These are phyloP conservation scores for Solanum piurae DNA, from an alignment of 257 asterid species.

Conservation along the genomic window DNA sequence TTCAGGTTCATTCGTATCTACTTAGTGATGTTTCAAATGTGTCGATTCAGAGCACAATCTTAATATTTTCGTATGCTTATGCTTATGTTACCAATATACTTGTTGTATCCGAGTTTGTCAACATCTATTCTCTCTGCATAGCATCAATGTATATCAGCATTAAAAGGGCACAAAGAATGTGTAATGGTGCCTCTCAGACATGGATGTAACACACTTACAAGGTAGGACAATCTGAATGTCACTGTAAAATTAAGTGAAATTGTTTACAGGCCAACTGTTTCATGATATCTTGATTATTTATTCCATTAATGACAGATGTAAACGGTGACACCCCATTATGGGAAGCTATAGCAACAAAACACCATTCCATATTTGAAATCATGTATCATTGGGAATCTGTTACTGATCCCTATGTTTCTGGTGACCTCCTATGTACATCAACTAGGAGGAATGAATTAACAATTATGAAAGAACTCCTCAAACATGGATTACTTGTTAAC, in stretches of 20 bases:
- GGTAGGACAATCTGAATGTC: slow-evolving; percentile 18
- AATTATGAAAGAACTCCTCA: neutral
- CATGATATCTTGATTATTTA: neutral
- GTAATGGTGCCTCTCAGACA: slow-evolving; percentile 74
- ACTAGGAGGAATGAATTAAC: too few species aligned
- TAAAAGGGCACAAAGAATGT: slow-evolving; percentile 77
- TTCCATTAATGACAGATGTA: slow-evolving; percentile 21
- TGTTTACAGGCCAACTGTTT: neutral
- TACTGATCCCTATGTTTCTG: neutral
- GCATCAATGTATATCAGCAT: slow-evolving; percentile 69
- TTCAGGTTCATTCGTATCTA: slow-evolving; percentile 30
- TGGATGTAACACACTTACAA: slow-evolving; percentile 57
- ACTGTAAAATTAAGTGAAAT: neutral
- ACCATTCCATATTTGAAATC: slow-evolving; percentile 60
- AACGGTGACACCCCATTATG: slow-evolving; percentile 76
- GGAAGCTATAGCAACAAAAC: slow-evolving; percentile 60
- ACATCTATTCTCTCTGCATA: neutral
- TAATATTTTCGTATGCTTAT: neutral
- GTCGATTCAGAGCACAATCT: neutral
- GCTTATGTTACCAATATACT: neutral
- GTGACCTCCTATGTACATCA: too few species aligned
- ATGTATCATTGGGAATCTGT: slow-evolving; percentile 75
- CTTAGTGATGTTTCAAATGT: neutral
- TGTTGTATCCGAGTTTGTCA: neutral
- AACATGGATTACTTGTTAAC: slow-evolving; percentile 65